Conservation (phyloP, 257 asterid genomes). For the Eustoma russellianum region DNA sequence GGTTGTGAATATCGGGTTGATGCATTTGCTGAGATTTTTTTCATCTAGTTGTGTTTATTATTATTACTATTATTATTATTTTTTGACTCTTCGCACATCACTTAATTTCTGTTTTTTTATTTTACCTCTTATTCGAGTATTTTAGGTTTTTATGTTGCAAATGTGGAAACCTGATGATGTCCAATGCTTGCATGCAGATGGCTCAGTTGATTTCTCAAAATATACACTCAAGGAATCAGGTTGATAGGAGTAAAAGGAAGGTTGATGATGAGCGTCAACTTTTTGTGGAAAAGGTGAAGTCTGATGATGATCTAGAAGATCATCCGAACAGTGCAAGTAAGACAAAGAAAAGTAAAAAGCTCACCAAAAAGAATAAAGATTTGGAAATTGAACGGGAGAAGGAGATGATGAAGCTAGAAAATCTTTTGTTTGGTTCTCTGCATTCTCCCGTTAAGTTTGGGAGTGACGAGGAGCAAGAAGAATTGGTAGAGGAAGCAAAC, state of each 20-base stretch:
- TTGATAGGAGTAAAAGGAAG: slow-evolving; percentile 34
- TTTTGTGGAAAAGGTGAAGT: slow-evolving; percentile 21
- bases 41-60: no score
- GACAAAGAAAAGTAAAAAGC: slow-evolving; percentile 42
- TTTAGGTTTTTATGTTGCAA: no score
- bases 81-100: no score
- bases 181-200: slow-evolving; percentile 11
- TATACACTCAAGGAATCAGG: slow-evolving; percentile 26
- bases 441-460: slow-evolving; percentile 53
- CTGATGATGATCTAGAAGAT: slow-evolving; percentile 16
- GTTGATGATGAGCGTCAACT: slow-evolving; percentile 13
- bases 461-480: slow-evolving; percentile 42
- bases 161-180: no score
- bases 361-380: slow-evolving; percentile 19
- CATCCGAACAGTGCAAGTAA: slow-evolving; percentile 15
- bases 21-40: no score
- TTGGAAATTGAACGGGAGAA: slow-evolving; percentile 39
- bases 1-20: no score
- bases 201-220: slow-evolving; percentile 76
- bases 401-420: slow-evolving; percentile 69
- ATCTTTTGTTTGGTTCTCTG: slow-evolving; percentile 59
- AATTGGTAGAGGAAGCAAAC: slow-evolving; percentile 21
- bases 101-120: no score
- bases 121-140: no score
- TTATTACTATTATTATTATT: no score